These are phyloP conservation scores for Phytophthora brassicae DNA, from an alignment of 352 stramenopile species.

Conservation along the genomic window DNA sequence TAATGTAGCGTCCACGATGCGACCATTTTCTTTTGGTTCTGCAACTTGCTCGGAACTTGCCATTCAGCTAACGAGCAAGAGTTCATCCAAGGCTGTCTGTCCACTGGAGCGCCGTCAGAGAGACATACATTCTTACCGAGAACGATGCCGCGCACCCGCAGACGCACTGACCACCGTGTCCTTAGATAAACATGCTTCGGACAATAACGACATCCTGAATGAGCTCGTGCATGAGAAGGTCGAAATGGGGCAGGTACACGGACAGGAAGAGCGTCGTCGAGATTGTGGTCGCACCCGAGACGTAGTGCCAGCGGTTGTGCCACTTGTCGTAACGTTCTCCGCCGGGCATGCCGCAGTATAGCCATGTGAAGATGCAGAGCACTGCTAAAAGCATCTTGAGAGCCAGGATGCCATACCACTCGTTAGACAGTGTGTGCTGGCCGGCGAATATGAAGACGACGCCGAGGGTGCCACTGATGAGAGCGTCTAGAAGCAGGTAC, in stretches of 20 bases:
- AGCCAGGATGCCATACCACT: conserved; percentile 76
- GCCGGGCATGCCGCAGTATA: conserved; percentile 80
- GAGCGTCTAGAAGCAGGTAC: conserved; percentile 76
- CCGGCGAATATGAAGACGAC: conserved; percentile 72
- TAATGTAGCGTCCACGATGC: background rate
- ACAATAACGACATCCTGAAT: conserved; percentile 60
- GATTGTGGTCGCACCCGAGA: conserved; percentile 75
- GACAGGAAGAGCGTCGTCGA: conserved; percentile 73
- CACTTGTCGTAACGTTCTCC: conserved; percentile 75
- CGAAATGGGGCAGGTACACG: conserved; percentile 79
- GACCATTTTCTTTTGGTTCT: background rate
- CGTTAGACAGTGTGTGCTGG: conserved; percentile 63
- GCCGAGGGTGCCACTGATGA: conserved; percentile 72
- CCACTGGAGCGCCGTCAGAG: background rate
- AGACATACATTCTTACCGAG: background rate
- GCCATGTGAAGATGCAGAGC: conserved; percentile 74
- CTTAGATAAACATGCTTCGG: conserved; percentile 50
- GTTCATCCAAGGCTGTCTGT: conserved; percentile 8
- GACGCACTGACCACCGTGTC: background rate
- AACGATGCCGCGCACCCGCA: too few species aligned
- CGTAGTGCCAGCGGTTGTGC: conserved; percentile 84
- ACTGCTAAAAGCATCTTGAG: conserved; percentile 58
- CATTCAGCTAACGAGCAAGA: conserved; percentile 1
- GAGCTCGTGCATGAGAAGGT: conserved; percentile 75
- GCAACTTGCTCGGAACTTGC: background rate